Conservation (phyloP, 768 basidiomycete species). For the Xerocomellus amylosporus region DNA sequence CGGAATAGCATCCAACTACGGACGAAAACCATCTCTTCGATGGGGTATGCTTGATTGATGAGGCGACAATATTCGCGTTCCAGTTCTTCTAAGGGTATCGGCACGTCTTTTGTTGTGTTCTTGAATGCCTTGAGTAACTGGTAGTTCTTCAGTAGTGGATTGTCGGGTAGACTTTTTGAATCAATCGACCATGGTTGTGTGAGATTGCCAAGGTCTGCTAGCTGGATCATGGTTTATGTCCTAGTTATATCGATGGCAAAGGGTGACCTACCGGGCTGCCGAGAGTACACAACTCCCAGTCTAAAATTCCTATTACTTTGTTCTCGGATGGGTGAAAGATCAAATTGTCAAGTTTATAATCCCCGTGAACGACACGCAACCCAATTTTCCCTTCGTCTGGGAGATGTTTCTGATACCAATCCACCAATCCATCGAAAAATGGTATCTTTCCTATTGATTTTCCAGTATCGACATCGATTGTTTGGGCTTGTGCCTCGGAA, state of each 20-base stretch:
- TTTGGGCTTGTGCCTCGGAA: constrained; percentile 72
- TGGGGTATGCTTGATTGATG: constrained; percentile 66
- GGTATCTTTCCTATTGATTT: constrained; percentile 70
- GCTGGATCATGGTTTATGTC: constrained; percentile 34
- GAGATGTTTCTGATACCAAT: constrained; percentile 72
- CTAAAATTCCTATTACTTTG: constrained; percentile 89
- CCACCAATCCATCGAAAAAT: constrained; percentile 63
- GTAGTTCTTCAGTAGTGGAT: constrained; percentile 11
- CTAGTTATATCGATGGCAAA: neutral
- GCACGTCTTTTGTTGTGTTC: constrained; percentile 50
- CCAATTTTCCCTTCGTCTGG: constrained; percentile 77
- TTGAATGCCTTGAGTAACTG: constrained; percentile 59
- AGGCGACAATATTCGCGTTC: constrained; percentile 79
- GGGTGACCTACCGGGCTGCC: constrained; percentile 76
- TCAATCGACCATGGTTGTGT: constrained; percentile 80
- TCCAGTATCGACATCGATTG: constrained; percentile 62
- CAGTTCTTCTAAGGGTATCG: constrained; percentile 66
- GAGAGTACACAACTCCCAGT: constrained; percentile 97
- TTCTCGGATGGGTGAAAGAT: constrained; percentile 93
- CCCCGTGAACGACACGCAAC: constrained; percentile 90
- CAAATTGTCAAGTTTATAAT: constrained; percentile 97
- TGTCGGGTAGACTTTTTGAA: constrained; percentile 35
- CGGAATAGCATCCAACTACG: constrained; percentile 85
- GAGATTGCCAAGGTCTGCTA: constrained; percentile 89
- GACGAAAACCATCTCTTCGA: constrained; percentile 74